These are phyloP conservation scores for Xylaria sp. DNA, from an alignment of 2,329 filamentous ascomycete species.

Conservation along the genomic window DNA sequence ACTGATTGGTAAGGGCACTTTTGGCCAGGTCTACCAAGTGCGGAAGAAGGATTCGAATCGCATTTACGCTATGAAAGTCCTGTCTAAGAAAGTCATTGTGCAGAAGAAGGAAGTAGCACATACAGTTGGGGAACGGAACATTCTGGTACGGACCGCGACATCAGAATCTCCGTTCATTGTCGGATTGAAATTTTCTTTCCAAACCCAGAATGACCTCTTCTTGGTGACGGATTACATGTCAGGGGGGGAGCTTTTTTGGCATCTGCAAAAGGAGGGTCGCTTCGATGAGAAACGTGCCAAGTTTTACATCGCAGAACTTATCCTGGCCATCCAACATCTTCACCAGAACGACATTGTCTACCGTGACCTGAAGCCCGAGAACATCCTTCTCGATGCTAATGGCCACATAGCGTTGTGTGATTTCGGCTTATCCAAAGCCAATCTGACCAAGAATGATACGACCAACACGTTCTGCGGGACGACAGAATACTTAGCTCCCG, in stretches of 20 bases:
- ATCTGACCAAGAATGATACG: slow-evolving; percentile 94
- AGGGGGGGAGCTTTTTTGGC: slow-evolving; percentile 97
- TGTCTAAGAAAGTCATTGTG: slow-evolving; percentile 99
- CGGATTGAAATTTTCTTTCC: slow-evolving; percentile 97
- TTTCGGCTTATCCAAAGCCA: slow-evolving; percentile 96
- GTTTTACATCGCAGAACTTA: slow-evolving; percentile 98
- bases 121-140: slow-evolving; percentile 95
- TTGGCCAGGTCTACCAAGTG: slow-evolving; percentile 98
- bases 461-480: slow-evolving; percentile 99
- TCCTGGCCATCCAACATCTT: slow-evolving; percentile 90
- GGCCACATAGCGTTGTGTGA: slow-evolving; percentile 98
- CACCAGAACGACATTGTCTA: slow-evolving; percentile 98
- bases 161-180: slow-evolving; percentile 98
- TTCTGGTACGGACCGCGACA: slow-evolving; percentile 93
- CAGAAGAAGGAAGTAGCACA: slow-evolving; percentile 99
- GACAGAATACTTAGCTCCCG: slow-evolving; percentile 94
- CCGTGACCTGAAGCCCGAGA: slow-evolving; percentile 95
- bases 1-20: slow-evolving; percentile 96
- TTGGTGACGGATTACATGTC: slow-evolving; percentile 99
- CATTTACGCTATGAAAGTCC: slow-evolving; percentile 98
- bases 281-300: slow-evolving; percentile 95
- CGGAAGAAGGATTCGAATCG: slow-evolving; percentile 94
- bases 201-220: slow-evolving; percentile 94
- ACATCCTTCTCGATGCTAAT: slow-evolving; percentile 95
- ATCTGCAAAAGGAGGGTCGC: slow-evolving; percentile 93